Evolutionary conservation across 2,329 filamentous ascomycete genomes (phyloP).

Genomic region (Cytospora leucostoma): DNA sequence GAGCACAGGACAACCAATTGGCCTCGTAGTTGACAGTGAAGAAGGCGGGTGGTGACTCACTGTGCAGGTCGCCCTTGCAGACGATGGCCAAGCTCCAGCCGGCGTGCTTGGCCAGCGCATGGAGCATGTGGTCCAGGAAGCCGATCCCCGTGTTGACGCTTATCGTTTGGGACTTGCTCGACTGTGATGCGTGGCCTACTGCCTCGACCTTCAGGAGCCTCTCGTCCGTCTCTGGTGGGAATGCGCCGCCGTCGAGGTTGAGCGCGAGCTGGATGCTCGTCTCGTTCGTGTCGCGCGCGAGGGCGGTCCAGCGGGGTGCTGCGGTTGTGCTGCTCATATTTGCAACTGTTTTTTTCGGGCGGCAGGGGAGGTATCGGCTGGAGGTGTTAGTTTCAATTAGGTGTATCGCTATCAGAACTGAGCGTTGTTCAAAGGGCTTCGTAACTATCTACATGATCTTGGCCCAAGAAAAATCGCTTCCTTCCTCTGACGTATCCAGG

Average conservation of each 20-base stretch:
- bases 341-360: neutral
- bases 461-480: conserved; percentile 4
- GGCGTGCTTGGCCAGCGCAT: conserved; percentile 92
- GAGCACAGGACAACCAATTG: neutral
- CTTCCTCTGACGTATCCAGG: conserved; percentile 18
- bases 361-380: neutral
- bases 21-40: neutral
- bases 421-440: neutral
- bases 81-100: conserved; percentile 87
- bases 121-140: conserved; percentile 98
- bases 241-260: conserved; percentile 87
- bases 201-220: conserved; percentile 51
- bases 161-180: conserved; percentile 82
- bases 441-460: neutral
- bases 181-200: conserved; percentile 78
- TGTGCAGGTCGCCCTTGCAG: conserved; percentile 88
- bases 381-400: neutral
- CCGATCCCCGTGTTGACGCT: conserved; percentile 91
- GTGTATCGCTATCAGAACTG: neutral
- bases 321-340: conserved; percentile 33
- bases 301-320: conserved; percentile 66
- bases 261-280: conserved; percentile 93
- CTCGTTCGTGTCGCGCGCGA: conserved; percentile 94
- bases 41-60: conserved; percentile 50
- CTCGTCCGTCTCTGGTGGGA: conserved; percentile 65